A percentile compares a stretch with the other conserved stretches of the same genome.
Conservation (phyloP, 2,329 filamentous ascomycete species). For the Alternaria sp. region DNA sequence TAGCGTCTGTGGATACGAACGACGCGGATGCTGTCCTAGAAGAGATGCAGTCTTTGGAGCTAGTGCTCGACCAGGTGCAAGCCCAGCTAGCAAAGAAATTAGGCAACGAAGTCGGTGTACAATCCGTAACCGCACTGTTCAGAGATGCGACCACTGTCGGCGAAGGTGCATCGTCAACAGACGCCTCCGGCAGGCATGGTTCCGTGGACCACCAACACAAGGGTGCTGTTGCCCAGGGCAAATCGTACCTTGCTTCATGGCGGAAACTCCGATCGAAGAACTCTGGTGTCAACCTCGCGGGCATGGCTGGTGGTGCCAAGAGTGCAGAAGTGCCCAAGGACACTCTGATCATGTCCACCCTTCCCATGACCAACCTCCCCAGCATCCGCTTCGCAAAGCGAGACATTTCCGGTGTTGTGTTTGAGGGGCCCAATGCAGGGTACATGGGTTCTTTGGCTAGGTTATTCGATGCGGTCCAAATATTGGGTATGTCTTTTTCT, state of each 20-base stretch:
- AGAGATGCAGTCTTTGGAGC: conserved; percentile 90
- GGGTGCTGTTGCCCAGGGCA: conserved; percentile 56
- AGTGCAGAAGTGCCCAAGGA: conserved; percentile 58
- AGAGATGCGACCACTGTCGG: conserved; percentile 64
- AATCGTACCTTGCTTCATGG: conserved; percentile 85
- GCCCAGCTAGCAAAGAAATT: conserved; percentile 77
- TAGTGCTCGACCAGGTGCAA: conserved; percentile 85
- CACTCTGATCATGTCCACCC: conserved; percentile 59
- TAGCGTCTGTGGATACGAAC: conserved; percentile 82
- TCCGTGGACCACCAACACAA: conserved; percentile 42
- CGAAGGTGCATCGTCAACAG: conserved; percentile 31
- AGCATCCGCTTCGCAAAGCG: conserved; percentile 75
- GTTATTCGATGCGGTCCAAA: conserved; percentile 90
- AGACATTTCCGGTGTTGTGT: conserved; percentile 71
- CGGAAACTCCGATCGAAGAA: conserved; percentile 88
- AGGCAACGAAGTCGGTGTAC: conserved; percentile 89
- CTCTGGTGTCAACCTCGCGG: conserved; percentile 62
- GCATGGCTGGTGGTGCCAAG: conserved; percentile 51
- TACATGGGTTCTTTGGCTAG: conserved; percentile 92
- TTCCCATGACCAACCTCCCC: conserved; percentile 74
- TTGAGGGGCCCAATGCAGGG: conserved; percentile 81
- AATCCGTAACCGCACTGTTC: conserved; percentile 75
- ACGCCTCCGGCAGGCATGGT: conserved; percentile 33
- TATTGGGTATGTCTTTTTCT: conserved; percentile 72
- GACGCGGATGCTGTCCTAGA: conserved; percentile 92